Percentiles rank a stretch among this genome's conserved stretches.
Conservation (phyloP, 2,329 filamentous ascomycete genomes). For the Venturia oleaginea region DNA sequence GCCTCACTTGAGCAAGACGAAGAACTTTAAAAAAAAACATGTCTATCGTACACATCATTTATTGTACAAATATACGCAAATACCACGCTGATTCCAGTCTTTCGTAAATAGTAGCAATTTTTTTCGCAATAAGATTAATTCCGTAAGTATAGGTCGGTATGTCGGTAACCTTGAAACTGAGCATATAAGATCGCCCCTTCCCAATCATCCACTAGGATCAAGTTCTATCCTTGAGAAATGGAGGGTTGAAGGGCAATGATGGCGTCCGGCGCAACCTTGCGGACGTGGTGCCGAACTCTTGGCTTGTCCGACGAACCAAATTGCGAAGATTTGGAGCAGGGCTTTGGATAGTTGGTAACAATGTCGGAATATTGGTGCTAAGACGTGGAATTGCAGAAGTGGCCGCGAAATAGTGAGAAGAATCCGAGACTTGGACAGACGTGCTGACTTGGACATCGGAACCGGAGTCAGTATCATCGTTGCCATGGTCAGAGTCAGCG, state of each 20-base stretch:
- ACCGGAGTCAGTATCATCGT: not conserved
- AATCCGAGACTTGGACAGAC: not conserved
- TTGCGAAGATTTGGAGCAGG: not conserved
- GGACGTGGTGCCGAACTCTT: not conserved
- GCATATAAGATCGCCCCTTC: not conserved
- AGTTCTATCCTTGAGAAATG: not conserved
- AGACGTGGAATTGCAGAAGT: constrained; percentile 1
- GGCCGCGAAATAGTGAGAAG: not conserved
- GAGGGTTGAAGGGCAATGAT: constrained; percentile 1
- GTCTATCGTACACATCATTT: too few species aligned
- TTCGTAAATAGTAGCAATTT: not conserved
- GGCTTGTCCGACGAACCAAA: not conserved
- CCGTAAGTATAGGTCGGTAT: not conserved
- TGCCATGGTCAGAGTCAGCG: not conserved
- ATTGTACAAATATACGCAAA: not conserved
- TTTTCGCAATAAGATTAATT: not conserved
- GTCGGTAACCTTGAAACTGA: not conserved
- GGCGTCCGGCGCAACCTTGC: not conserved
- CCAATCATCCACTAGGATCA: not conserved
- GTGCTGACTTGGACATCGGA: not conserved
- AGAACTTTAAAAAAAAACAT: not conserved
- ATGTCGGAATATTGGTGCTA: not conserved
- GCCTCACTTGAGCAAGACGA: not conserved
- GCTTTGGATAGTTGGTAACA: not conserved
- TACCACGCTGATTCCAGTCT: not conserved